These are phyloP conservation scores for Thielaviopsis populi DNA, from an alignment of 2,329 filamentous ascomycete genomes.

Conservation along the genomic window DNA sequence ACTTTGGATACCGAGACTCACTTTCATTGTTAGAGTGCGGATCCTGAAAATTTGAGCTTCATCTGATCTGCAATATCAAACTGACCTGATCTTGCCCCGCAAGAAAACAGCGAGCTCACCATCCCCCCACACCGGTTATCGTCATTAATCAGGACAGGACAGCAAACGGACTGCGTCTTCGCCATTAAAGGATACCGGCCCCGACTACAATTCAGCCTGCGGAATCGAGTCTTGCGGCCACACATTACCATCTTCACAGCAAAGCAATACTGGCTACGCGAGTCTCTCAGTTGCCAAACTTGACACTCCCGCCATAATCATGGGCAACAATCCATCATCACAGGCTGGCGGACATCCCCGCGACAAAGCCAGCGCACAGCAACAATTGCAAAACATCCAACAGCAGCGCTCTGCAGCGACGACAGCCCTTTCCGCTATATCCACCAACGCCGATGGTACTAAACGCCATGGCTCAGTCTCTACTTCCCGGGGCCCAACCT, in stretches of 20 bases:
- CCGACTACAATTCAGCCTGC: neutral
- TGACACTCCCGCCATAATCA: neutral
- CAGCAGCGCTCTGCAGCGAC: slow-evolving; percentile 1
- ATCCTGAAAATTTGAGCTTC: neutral
- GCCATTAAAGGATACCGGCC: neutral
- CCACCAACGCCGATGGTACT: neutral
- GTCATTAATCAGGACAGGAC: neutral
- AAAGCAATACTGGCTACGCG: neutral
- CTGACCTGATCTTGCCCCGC: neutral
- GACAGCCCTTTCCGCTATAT: neutral
- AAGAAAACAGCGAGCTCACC: neutral
- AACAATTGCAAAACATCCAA: neutral
- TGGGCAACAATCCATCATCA: slow-evolving; percentile 6
- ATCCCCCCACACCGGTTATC: neutral
- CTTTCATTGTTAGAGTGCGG: neutral
- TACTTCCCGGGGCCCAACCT: neutral
- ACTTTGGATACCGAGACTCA: neutral
- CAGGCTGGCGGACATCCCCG: neutral
- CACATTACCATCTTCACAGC: neutral
- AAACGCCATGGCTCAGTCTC: neutral
- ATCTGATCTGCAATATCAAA: neutral
- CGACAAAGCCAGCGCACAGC: neutral
- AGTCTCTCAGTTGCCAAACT: neutral
- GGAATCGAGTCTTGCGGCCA: neutral
- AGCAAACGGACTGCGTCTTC: neutral